These are phyloP conservation scores for Crithidia sp. DNA, from an alignment of 208 protist genomes.

Conservation along the genomic window DNA sequence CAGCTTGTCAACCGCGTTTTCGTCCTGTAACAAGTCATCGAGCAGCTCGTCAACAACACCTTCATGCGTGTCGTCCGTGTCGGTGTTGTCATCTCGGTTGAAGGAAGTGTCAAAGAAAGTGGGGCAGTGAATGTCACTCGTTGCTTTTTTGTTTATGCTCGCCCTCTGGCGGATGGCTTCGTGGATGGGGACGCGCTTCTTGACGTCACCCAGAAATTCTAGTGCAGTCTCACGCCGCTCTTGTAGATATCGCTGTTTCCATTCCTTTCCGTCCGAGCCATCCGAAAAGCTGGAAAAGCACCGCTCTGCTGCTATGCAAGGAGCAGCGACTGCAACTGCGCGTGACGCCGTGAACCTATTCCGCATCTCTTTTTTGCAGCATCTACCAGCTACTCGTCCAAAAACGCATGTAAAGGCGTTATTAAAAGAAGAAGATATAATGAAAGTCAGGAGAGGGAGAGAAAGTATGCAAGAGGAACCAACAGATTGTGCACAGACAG, in stretches of 20 bases:
- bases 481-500: neutral
- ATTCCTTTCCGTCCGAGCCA: conserved; percentile 62
- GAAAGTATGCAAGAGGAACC: neutral
- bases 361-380: too few species aligned
- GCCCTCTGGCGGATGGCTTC: conserved; percentile 60
- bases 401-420: neutral
- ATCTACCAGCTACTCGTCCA: too few species aligned
- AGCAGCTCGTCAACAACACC: conserved; percentile 24
- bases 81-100: neutral
- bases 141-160: conserved; percentile 37
- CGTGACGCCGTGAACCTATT: too few species aligned
- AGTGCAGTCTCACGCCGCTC: conserved; percentile 71
- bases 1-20: conserved; percentile 46
- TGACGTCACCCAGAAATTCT: conserved; percentile 72
- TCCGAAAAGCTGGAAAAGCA: conserved; percentile 30
- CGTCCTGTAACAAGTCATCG: conserved; percentile 42
- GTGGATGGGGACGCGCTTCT: conserved; percentile 78
- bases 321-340: too few species aligned
- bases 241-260: conserved; percentile 70
- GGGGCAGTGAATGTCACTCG: conserved; percentile 22
- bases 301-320: neutral
- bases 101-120: conserved; percentile 19
- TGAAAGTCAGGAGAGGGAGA: neutral
- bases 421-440: conserved; percentile 1
- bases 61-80: neutral